Evolutionary conservation across 2,329 filamentous ascomycete genomes (phyloP), one percentile per base, ranked within the genome.

Genomic region (Aspergillus phoenicis): DNA sequence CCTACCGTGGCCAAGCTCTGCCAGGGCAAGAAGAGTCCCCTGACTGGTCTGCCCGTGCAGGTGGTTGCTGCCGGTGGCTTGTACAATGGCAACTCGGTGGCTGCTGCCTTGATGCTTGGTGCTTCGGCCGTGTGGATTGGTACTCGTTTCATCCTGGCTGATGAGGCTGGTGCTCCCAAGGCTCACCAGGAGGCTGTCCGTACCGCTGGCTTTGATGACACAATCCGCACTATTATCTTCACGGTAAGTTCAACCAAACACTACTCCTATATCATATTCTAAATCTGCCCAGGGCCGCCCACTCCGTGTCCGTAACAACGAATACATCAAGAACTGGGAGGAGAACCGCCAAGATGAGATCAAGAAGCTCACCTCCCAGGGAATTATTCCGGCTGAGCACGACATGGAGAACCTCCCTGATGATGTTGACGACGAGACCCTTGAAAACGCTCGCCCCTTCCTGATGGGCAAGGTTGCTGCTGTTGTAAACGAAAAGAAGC

Each of bases 381-480:
- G 95, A 71, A 82, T 91, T 75, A 91, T 99, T 69, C 95, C 95
- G 51, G 96, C 96, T 66, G 95, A 98, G 83, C 85, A 91, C 71
- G 95, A 99, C 75, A 86, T 99, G 36, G 95, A 99, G 83, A 90
- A 89, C 79, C 79, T 96, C 72, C 83, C 85, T 22, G 82, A 84
- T 65, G 87, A 89, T 52, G 85, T 90, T 62, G 86, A 91, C 61
- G 93, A 97, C 62, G 92, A 98, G 43, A 86, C 90, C 36, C 88
- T 99, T 81, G 95, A 98, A 77, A 92, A 95, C 75, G 93, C 92
- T 72, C 86, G 92, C 61, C 93, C 93, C 13, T 96, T 87, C 83
- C 81, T 97, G 70, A 99, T 99, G 95, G 95, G 95, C 77, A 96
- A 98, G 85, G 94, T 91, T 63, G 91, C 95, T 39, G 94, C 95